Evolutionary conservation across 495 filamentous ascomycete genomes (phyloP).

Genomic region (Penicillium dipodomyicola): DNA sequence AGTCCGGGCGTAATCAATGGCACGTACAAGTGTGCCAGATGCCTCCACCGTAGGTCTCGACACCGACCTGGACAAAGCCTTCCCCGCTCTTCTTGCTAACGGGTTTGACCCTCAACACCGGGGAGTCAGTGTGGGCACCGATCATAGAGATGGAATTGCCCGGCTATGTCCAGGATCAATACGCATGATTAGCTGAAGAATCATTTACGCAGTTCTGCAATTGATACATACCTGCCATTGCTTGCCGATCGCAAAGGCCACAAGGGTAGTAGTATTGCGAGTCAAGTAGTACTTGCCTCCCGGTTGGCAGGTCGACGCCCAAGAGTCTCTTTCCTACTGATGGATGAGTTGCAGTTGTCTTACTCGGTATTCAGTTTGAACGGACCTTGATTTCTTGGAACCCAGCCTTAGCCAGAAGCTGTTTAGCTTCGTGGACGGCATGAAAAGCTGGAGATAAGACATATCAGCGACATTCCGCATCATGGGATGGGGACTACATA

Average conservation of each 20-base stretch:
- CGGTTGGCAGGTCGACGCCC: constrained; percentile 73
- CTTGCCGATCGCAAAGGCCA: constrained; percentile 90
- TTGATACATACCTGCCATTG: constrained; percentile 67
- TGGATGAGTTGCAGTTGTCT: constrained; percentile 4
- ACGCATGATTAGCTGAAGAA: constrained; percentile 1
- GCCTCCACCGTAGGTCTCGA: constrained; percentile 94
- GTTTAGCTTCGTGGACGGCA: constrained; percentile 76
- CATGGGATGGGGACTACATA: constrained; percentile 39
- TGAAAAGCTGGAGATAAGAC: constrained; percentile 70
- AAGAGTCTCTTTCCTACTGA: constrained; percentile 77
- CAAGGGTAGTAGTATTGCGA: constrained; percentile 87
- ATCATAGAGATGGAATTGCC: constrained; percentile 95
- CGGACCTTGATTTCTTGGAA: constrained; percentile 77
- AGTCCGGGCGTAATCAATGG: background rate
- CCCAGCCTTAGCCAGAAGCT: constrained; percentile 72
- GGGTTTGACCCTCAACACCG: constrained; percentile 86
- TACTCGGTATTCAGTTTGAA: background rate
- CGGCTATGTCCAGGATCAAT: constrained; percentile 46
- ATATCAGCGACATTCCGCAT: constrained; percentile 23
- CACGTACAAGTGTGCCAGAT: constrained; percentile 60
- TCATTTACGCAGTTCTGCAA: background rate
- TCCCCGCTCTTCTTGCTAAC: constrained; percentile 82
- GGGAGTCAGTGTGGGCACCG: constrained; percentile 95
- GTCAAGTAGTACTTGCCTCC: constrained; percentile 97
- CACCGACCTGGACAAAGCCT: constrained; percentile 93